phyloP scores from a whole-genome alignment of 441 rosid genomes.

The Populus hybrid region DNA sequence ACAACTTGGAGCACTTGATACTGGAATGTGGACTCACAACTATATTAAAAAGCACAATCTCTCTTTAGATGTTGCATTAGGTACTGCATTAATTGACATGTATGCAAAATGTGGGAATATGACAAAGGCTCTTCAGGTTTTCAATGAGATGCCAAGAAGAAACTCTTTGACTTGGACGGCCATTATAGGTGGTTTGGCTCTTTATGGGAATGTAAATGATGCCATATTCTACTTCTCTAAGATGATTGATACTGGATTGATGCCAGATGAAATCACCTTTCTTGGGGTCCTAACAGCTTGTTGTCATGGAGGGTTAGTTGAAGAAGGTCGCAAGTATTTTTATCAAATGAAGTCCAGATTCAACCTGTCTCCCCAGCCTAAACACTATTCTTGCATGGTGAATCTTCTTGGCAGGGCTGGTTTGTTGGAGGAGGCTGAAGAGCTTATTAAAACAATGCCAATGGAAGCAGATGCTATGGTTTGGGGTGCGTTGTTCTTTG shows the following conservation, averaged over 20 bases:
- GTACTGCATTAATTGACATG: conserved; percentile 86
- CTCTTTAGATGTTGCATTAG: conserved; percentile 56
- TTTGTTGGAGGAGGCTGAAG: conserved; percentile 65
- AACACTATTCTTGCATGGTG: conserved; percentile 90
- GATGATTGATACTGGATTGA: conserved; percentile 62
- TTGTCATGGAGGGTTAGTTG: conserved; percentile 84
- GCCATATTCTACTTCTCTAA: conserved; percentile 62
- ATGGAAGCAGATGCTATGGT: conserved; percentile 65
- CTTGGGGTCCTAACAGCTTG: conserved; percentile 76
- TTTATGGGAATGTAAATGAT: conserved; percentile 59
- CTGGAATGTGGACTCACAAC: conserved; percentile 80
- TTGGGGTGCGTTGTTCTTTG: conserved; percentile 85
- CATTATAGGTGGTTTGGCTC: conserved; percentile 71
- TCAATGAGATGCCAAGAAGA: conserved; percentile 54
- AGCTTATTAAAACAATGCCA: conserved; percentile 66
- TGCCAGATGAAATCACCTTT: conserved; percentile 83
- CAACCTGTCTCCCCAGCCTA: conserved; percentile 48
- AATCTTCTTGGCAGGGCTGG: conserved; percentile 88
- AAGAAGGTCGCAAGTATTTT: conserved; percentile 62
- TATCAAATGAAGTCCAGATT: conserved; percentile 59
- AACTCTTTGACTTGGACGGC: conserved; percentile 80
- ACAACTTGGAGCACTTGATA: conserved; percentile 77
- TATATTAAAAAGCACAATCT: conserved; percentile 55
- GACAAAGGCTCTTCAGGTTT: conserved; percentile 58
- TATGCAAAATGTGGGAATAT: conserved; percentile 86